Conservation (phyloP, 2,329 filamentous ascomycete genomes). For the Aureobasidium subglaciale region DNA sequence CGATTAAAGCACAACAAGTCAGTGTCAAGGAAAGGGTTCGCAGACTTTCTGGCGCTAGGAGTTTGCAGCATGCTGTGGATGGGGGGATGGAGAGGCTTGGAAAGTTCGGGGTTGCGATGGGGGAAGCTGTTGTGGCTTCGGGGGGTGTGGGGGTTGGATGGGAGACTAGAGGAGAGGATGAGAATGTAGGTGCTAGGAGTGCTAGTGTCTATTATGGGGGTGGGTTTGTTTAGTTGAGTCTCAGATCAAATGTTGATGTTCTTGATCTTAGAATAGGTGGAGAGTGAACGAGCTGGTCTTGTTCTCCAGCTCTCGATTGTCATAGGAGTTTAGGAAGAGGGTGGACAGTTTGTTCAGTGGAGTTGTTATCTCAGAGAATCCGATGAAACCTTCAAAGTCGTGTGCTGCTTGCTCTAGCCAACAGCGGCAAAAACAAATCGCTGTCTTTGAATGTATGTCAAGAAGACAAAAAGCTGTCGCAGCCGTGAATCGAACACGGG, state of each 20-base stretch:
- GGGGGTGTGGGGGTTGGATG: constrained; percentile 1
- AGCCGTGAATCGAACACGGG: constrained; percentile 15
- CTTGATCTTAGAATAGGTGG: too few species aligned
- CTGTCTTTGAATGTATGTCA: too few species aligned
- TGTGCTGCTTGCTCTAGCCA: too few species aligned
- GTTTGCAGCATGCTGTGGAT: background rate
- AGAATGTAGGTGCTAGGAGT: background rate
- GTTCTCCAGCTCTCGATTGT: too few species aligned
- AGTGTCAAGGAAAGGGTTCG: background rate
- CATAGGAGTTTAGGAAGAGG: too few species aligned
- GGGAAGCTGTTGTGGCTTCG: background rate
- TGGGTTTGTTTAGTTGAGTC: constrained; percentile 2
- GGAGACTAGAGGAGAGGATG: background rate
- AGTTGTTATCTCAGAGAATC: too few species aligned
- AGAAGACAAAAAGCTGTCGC: too few species aligned
- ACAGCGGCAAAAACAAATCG: too few species aligned
- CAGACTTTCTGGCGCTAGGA: background rate
- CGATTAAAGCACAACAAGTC: background rate
- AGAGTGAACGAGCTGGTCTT: too few species aligned
- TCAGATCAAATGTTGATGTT: too few species aligned
- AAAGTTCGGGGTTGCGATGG: background rate
- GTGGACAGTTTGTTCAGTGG: too few species aligned
- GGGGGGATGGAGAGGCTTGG: background rate
- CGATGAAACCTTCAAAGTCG: too few species aligned
- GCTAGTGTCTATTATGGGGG: background rate